Evolutionary conservation across 2,329 filamentous ascomycete genomes (phyloP), one percentile per base, ranked within the genome.

Genomic region (Pyrenophora tritici-repentis): DNA sequence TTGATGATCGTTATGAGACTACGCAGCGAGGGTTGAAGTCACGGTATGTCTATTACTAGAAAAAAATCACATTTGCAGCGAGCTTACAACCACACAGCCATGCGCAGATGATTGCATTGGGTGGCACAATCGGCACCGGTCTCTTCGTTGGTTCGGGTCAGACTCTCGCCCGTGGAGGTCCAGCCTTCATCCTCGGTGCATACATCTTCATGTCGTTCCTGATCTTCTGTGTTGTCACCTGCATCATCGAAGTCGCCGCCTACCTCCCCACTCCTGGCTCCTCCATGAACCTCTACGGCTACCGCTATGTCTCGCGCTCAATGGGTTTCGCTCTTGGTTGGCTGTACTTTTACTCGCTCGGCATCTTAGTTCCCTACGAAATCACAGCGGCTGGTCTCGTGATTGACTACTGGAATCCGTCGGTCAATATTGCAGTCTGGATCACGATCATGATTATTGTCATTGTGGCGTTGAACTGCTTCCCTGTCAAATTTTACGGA

Each of bases 21-120:
- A 76, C 74, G 8, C 66, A 76, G 26, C 60, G 74, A 55, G 73
- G 75, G 6, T 61, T 76, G 45, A 76, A 75, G 50, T 73, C 70
- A 10, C 54, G 65, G 65, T 68, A 56, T 33, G 63, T 48, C 17
- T 13, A 2, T 9, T 6, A 5, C 26, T 39, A 20, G 39, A 16
- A 1, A 36, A 40, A 16, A 1, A 36, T 6, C 7, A 32, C 9
- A 13, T 14, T 36, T 20, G 22, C 66, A 43, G 71, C 78, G n/a
- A 76, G 78, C 22, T 70, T 73, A 10, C 76, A 76, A 32, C 10
- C 70, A 13, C 77, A 10, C 66, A 82, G 37, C 68, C 76, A 53
- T 75, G 76, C 58, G 77, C 79, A 84, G 68, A 84, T 84, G 82
- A 84, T 84, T 68, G 80, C 81, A 52, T 82, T 84, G n/a, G 81